These are phyloP conservation scores for Persicaria tinctoria DNA, from an alignment of 148 eudicot species.

Conservation along the genomic window DNA sequence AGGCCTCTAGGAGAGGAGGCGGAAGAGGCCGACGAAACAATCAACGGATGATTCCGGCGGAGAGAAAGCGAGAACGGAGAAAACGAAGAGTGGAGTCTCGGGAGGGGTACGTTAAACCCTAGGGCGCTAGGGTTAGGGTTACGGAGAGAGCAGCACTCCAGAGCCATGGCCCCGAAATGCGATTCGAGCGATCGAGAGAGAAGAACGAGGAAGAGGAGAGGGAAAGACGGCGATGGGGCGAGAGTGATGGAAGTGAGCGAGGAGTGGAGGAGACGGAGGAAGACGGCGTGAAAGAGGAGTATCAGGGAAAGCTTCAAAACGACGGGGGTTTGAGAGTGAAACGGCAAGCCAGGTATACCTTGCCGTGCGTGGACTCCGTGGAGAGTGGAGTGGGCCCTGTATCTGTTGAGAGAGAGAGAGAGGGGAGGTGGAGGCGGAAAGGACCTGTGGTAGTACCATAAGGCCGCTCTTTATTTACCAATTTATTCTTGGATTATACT, in stretches of 20 bases:
- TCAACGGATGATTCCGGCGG: constrained; percentile 11
- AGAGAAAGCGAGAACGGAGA: constrained; percentile 13
- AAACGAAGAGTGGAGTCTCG: constrained; percentile 18
- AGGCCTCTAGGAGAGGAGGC: constrained; percentile 13
- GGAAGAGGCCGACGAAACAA: constrained; percentile 9
- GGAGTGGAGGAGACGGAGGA: not conserved
- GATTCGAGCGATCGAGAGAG: constrained; percentile 5
- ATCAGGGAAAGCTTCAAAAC: not conserved
- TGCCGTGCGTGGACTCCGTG: not conserved
- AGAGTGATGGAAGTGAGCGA: not conserved
- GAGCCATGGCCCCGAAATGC: constrained; percentile 8
- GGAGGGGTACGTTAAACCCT: constrained; percentile 12
- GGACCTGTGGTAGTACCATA: too few relatives aligned
- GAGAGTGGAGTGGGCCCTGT: too few relatives aligned
- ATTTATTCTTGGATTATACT: not conserved
- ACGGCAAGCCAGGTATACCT: not conserved
- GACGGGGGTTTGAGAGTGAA: not conserved
- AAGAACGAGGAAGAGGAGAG: constrained; percentile 1
- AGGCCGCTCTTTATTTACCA: too few relatives aligned
- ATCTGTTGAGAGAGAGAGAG: not conserved
- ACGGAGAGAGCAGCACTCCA: constrained; percentile 18
- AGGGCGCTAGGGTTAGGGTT: constrained; percentile 40
- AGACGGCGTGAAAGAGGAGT: not conserved
- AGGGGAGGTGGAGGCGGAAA: not conserved
- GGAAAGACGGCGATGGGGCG: not conserved